These are phyloP conservation scores for Stentor coeruleus DNA, from an alignment of 73 alveolate genomes.

Conservation along the genomic window DNA sequence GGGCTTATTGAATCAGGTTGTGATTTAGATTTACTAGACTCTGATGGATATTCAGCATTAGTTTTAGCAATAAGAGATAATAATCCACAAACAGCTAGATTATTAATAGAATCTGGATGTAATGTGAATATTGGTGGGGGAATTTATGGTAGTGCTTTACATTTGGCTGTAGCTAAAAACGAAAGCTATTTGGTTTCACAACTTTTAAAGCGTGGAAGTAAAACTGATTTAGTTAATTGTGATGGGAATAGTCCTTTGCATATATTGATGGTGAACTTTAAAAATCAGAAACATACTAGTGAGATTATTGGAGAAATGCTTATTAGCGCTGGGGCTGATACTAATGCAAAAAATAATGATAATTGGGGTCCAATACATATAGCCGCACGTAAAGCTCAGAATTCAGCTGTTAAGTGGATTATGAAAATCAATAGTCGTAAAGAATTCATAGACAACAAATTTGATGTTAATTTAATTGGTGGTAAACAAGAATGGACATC, in stretches of 20 bases:
- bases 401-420: conserved; percentile 41
- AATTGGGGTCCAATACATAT: conserved; percentile 47
- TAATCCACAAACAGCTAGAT: conserved; percentile 30
- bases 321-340: conserved; percentile 54
- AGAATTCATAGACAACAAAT: neutral
- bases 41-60: conserved; percentile 47
- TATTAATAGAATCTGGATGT: conserved; percentile 35
- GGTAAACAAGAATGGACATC: conserved; percentile 17
- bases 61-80: conserved; percentile 46
- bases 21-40: conserved; percentile 42
- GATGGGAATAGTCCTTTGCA: conserved; percentile 52
- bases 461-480: neutral
- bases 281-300: conserved; percentile 31
- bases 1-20: conserved; percentile 23
- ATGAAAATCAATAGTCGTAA: too few species aligned
- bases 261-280: conserved; percentile 38
- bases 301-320: conserved; percentile 56
- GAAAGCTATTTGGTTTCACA: conserved; percentile 26
- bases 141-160: conserved; percentile 49
- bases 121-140: conserved; percentile 60
- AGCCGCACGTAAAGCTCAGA: conserved; percentile 49
- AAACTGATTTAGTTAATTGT: conserved; percentile 28
- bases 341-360: conserved; percentile 36
- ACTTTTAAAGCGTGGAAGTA: conserved; percentile 36
- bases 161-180: conserved; percentile 40